Evolutionary conservation across 768 basidiomycete species (phyloP).

Genomic region (Podaxis sp.): DNA sequence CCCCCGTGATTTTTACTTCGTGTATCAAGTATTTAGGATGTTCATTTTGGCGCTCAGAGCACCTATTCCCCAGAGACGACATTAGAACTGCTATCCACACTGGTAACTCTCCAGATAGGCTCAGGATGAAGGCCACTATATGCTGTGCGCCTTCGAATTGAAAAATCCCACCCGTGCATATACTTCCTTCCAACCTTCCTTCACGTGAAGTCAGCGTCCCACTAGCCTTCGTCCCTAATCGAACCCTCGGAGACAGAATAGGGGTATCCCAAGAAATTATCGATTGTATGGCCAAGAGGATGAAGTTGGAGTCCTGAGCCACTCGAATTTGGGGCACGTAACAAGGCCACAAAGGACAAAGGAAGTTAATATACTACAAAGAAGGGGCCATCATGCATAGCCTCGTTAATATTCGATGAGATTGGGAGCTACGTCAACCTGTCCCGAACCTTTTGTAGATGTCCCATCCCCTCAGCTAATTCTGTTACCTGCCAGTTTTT

Average conservation of each 20-base stretch:
- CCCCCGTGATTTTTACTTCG: background rate
- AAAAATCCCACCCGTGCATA: too few relatives aligned
- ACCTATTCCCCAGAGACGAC: too few relatives aligned
- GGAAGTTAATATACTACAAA: too few relatives aligned
- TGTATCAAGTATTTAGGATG: background rate
- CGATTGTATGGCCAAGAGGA: background rate
- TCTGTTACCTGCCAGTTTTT: background rate
- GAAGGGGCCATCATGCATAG: too few relatives aligned
- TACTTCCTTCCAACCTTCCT: background rate
- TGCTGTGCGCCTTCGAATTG: background rate
- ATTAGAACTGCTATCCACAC: background rate
- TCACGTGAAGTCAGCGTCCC: background rate
- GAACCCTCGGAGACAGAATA: background rate
- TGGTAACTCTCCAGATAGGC: background rate
- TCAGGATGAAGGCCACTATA: background rate
- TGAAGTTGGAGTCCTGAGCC: too few relatives aligned
- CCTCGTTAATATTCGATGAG: too few relatives aligned
- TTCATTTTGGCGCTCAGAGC: background rate
- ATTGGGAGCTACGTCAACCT: too few relatives aligned
- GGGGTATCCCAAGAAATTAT: background rate
- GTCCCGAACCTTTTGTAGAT: too few relatives aligned
- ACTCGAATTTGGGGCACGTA: too few relatives aligned
- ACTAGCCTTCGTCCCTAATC: background rate
- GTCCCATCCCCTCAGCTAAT: too few relatives aligned
- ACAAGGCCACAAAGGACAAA: too few relatives aligned